Evolutionary conservation across 441 rosid species (phyloP).

Genomic region (Metrosideros polymorpha): DNA sequence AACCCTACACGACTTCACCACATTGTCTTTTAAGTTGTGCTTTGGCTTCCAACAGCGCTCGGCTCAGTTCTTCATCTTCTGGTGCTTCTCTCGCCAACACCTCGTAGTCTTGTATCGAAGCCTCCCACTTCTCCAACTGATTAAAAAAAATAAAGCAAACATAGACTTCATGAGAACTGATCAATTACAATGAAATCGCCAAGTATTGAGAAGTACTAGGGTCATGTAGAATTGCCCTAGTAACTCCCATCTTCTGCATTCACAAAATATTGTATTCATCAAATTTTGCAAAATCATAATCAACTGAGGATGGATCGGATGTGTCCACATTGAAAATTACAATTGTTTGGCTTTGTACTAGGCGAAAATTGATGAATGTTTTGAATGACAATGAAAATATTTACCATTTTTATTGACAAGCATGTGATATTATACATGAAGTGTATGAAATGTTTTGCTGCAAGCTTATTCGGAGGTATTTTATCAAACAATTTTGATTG

Average conservation of each 20-base stretch:
- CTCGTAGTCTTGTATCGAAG: constrained; percentile 58
- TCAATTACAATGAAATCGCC: background rate
- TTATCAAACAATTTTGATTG: background rate
- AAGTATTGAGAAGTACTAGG: background rate
- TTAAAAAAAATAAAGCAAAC: background rate
- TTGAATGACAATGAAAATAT: background rate
- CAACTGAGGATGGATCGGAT: background rate
- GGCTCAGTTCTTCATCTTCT: constrained; percentile 53
- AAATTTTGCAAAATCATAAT: background rate
- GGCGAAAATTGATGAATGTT: background rate
- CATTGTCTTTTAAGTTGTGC: constrained; percentile 33
- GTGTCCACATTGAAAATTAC: background rate
- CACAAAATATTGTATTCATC: background rate
- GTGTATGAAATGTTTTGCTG: background rate
- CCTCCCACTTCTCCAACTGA: constrained; percentile 58
- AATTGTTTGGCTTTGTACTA: background rate
- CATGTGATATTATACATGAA: background rate
- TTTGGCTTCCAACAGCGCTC: constrained; percentile 45
- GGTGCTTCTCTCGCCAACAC: constrained; percentile 42
- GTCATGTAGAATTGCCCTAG: background rate
- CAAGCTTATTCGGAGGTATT: background rate
- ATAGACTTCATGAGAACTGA: background rate
- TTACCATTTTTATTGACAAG: background rate
- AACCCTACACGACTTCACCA: constrained; percentile 7
- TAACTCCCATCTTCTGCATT: background rate